Conservation (phyloP, 371 early-diverging fungal genomes). For the Lichtheimia corymbifera region DNA sequence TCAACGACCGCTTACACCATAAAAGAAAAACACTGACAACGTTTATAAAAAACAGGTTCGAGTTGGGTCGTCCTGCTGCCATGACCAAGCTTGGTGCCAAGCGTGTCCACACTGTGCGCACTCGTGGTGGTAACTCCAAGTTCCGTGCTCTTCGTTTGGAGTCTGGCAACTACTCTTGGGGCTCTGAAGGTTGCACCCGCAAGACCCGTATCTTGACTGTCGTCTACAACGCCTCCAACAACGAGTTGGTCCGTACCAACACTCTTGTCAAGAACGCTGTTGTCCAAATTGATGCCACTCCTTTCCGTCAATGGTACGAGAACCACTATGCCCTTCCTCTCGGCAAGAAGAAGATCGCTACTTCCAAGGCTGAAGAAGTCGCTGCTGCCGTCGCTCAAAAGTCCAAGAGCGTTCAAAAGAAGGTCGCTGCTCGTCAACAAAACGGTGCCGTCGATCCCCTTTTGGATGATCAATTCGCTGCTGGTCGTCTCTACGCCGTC, state of each 20-base stretch:
- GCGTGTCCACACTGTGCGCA: conserved; percentile 91
- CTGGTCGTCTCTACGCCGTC: conserved; percentile 95
- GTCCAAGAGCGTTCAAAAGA: conserved; percentile 90
- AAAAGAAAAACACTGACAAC: neutral
- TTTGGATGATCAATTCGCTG: conserved; percentile 92
- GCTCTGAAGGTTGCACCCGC: conserved; percentile 91
- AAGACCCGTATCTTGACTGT: conserved; percentile 97
- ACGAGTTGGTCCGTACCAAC: conserved; percentile 99
- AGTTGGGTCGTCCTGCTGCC: conserved; percentile 96
- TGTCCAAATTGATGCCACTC: conserved; percentile 98
- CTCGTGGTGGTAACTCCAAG: conserved; percentile 98
- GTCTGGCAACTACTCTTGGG: conserved; percentile 98
- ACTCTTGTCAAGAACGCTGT: conserved; percentile 99
- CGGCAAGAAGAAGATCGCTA: conserved; percentile 84
- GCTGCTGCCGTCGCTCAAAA: conserved; percentile 32
- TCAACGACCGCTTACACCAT: neutral
- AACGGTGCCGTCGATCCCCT: conserved; percentile 84
- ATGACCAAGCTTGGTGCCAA: conserved; percentile 96
- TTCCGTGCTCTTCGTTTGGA: conserved; percentile 98
- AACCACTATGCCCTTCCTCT: conserved; percentile 89
- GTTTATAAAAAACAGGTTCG: conserved; percentile 74
- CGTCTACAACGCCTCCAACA: conserved; percentile 99
- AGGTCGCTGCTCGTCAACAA: conserved; percentile 84
- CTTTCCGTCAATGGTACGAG: conserved; percentile 99
- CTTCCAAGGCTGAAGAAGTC: conserved; percentile 33